Evolutionary conservation across 805 yeast genomes (phyloP).

Genomic region (Ogataea pini): DNA sequence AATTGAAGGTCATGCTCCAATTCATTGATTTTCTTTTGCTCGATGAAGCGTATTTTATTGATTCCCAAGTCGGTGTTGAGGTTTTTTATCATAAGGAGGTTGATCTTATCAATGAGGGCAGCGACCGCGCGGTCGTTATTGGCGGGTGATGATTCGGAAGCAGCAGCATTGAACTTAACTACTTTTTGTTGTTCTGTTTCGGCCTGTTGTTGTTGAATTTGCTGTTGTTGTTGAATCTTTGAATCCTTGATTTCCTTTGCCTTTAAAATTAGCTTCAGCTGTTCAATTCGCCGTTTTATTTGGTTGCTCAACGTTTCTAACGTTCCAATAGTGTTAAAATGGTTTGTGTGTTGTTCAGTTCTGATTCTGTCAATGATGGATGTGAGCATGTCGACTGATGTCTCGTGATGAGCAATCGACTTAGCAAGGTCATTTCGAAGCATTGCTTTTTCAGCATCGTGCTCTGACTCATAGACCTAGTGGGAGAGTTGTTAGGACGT

Average conservation of each 20-base stretch:
- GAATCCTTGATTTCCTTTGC: constrained; percentile 12
- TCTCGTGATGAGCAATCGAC: constrained; percentile 41
- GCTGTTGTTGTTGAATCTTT: constrained; percentile 11
- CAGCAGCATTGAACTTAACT: neutral
- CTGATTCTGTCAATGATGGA: constrained; percentile 20
- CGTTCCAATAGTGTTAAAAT: constrained; percentile 25
- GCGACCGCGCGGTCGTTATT: constrained; percentile 4
- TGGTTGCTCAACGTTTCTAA: constrained; percentile 27
- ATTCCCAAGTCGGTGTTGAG: constrained; percentile 27
- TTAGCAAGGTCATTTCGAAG: constrained; percentile 42
- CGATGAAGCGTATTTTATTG: constrained; percentile 28
- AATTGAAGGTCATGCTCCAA: constrained; percentile 35
- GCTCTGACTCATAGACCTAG: constrained; percentile 52
- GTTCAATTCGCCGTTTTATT: constrained; percentile 25
- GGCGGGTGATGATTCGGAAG: neutral
- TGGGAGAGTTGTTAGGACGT: no score
- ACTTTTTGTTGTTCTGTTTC: constrained; percentile 5
- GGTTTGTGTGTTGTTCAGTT: constrained; percentile 16
- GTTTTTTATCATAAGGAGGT: constrained; percentile 27
- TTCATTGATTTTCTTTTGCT: constrained; percentile 28
- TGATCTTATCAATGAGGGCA: constrained; percentile 17
- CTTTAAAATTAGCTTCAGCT: constrained; percentile 22
- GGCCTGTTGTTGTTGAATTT: neutral
- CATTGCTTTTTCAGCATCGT: constrained; percentile 52
- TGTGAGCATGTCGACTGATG: constrained; percentile 38